These are phyloP conservation scores for Chalciporus piperatoides DNA, from an alignment of 1,284 basidiomycete genomes.

Conservation along the genomic window DNA sequence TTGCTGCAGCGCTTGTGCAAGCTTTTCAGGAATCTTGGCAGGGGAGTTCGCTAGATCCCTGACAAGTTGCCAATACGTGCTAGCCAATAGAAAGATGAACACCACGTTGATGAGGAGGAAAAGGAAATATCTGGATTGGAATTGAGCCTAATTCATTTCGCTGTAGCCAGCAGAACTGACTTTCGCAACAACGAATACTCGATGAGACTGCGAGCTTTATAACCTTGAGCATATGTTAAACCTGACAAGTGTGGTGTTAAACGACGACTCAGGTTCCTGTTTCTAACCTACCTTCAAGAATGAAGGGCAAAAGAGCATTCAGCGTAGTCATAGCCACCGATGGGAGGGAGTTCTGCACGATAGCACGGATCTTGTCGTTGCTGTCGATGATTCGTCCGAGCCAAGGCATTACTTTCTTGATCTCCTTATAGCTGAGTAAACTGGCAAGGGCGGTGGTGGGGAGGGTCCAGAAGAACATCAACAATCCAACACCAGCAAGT, in stretches of 20 bases:
- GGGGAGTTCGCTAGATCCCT: constrained; percentile 86
- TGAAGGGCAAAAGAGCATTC: constrained; percentile 86
- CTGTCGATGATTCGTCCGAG: constrained; percentile 74
- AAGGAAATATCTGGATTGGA: constrained; percentile 73
- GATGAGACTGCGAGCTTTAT: constrained; percentile 84
- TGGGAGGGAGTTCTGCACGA: constrained; percentile 92
- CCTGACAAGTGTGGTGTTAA: constrained; percentile 39
- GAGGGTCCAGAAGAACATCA: constrained; percentile 84
- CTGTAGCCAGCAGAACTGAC: constrained; percentile 41
- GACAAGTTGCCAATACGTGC: constrained; percentile 86
- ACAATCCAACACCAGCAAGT: constrained; percentile 59
- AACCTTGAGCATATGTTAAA: constrained; percentile 86
- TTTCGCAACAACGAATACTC: constrained; percentile 94
- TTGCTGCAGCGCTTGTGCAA: constrained; percentile 77
- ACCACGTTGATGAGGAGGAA: constrained; percentile 94
- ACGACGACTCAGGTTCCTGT: too few relatives aligned
- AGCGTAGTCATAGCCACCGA: constrained; percentile 86
- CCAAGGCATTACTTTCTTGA: constrained; percentile 87
- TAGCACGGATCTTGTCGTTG: constrained; percentile 75
- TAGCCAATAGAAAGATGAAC: constrained; percentile 91
- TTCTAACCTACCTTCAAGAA: constrained; percentile 73
- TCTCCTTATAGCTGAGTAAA: constrained; percentile 87
- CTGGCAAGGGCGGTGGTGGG: constrained; percentile 84
- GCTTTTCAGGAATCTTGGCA: constrained; percentile 84
- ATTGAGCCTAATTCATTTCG: constrained; percentile 6